Evolutionary conservation across 1,284 basidiomycete genomes (phyloP), one percentile per base, ranked within the genome.

Genomic region (Ustilago crameri): DNA sequence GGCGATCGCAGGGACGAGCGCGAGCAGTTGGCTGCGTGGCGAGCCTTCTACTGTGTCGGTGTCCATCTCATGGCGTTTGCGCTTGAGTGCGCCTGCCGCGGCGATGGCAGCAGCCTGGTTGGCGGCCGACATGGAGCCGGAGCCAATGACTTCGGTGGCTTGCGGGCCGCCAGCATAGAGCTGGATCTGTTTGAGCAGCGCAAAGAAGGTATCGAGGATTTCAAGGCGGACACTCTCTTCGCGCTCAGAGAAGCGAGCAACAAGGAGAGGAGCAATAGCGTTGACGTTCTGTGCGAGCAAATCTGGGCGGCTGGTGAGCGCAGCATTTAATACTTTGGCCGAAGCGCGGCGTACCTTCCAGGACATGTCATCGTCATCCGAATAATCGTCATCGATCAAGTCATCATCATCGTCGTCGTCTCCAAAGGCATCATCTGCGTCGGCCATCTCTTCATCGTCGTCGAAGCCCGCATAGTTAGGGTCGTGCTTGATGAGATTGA

Each of bases 281-380:
- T 89, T 90, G 85, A 93, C 95, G 50, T 96, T 87, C 1, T 90
- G 86, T 5, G 87, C 84, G 4, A 97, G 87, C 2, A 95, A 86
- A 80, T 96, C 95, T 1, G 93, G 91, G 12, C 93, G 91, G 5
- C 95, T 95, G 15, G 88, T 89, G 69, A 98, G 90, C 47, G 96
- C 87, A 1, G 92, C 91, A 14, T 90, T 86, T 14, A 98, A 87
- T 2, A 98, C 86, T 82, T 97, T 97, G 23, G 93, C 93, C 5
- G 96, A 91, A 4, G 93, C 91, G 51, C 95, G 89, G 63, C 96
- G 90, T 64, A 97, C 93, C 85, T 97, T 98, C 89, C 97, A 98
- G 0, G 95, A 97, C n/a, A 93, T 91, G 82, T 98, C 96, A 81
- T 98, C 96, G 73, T 98, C 95, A 77, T 99, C 95, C 8, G 93